Evolutionary conservation across 164 flowering plant genomes (phyloP), one percentile per base, ranked within the genome.

Genomic region (Cinnamomum micranthum): DNA sequence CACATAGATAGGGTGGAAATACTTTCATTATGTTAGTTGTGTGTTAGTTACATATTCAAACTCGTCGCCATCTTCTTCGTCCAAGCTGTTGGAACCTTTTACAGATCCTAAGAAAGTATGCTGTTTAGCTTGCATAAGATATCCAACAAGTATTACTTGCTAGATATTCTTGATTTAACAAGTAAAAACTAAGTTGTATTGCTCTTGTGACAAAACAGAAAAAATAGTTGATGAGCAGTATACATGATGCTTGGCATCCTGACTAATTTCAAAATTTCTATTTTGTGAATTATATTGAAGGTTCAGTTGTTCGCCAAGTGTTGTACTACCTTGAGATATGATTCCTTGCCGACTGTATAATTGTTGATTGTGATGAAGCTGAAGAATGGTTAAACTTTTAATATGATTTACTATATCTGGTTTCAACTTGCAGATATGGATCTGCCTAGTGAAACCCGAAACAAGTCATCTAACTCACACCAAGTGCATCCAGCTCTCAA

Each of bases 401-500:
- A 64, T 13, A 67, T 69, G 71, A 11, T 13, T 41, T 47, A 23
- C 27, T 50, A 9, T 55, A 14, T 14, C 24, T 64, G 2, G 71
- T 74, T 73, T 65, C 79, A 78, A 77, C 70, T 79, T 79, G 86
- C 75, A 82, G 86, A 10, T 31, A 88, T 88, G 93, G 72, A 81
- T 81, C 82, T 89, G 28, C 86, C 86, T 17, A 70, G 75, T 82
- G 89, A 86, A 74, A 70, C 80, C 65, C 70, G 77, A 59, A 72
- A 19, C 72, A 80, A 83, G 19, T 31, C 63, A 62, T 13, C 50
- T 58, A 62, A 31, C 51, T 23, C 79, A 17, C 70, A 76, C 47
- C 75, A 69, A 25, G n/a, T 86, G 25, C 86, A 80, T 70, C 88
- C 90, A 4, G 88, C 90, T 76, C 89, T 92, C 5, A 92, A 90